Evolutionary conservation across 768 basidiomycete species (phyloP), one percentile per base, ranked within the genome.

Genomic region (Termitomyces sp.): DNA sequence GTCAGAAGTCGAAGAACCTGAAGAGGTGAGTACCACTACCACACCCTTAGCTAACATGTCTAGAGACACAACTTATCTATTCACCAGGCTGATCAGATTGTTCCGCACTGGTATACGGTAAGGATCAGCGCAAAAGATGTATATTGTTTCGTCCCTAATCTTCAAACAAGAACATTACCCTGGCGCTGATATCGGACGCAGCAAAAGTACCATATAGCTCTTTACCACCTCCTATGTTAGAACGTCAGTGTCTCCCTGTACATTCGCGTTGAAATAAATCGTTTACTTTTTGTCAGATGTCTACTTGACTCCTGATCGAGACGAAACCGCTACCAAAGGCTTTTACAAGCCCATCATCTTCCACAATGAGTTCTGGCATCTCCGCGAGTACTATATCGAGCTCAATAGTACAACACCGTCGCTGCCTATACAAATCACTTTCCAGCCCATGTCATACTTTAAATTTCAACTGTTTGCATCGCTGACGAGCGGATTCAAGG

Each of bases 311-410:
- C 77, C 81, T 4, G 76, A 72, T 25, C 64, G 88, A 37, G 89
- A 91, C 59, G 71, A 79, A 37, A 82, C 83, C 23, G 86, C 87
- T 4, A 79, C 77, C 3, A 79, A 78, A 58, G 89, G 83, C 3
- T 83, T 78, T 60, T 94, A 95, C 79, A 89, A 85, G 64, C 96
- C 96, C 9, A 85, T 95, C 57, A 67, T 98, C 37, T 98, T 89
- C 71, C 83, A 92, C 14, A 98, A 98, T 67, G 94, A 97, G 66
- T 98, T 98, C 72, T 98, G 96, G 94, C 82, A 89, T 60, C 79
- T 93, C 30, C 83, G 85, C 39, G 86, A 88, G 41, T 88, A 94
- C 58, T 86, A 91, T 63, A 68, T 83, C 55, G 89, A 94, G 64
- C 80, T 98, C 69, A 98, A 98, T 69, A 69, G 76, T n/a, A 91